These are phyloP conservation scores for Plantago rigida DNA, from an alignment of 305 asterid species.

Conservation along the genomic window DNA sequence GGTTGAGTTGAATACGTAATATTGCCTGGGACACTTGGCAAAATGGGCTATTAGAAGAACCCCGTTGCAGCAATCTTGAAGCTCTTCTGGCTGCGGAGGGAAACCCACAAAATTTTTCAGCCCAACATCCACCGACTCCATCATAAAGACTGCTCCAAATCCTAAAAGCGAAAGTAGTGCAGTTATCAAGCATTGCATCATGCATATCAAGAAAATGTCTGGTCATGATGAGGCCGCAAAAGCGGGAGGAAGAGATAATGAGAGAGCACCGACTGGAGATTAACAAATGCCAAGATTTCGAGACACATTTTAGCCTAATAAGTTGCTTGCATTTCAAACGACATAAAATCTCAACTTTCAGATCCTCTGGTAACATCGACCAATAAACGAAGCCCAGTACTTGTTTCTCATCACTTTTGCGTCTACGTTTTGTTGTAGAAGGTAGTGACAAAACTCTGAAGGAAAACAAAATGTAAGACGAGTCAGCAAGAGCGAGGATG, in stretches of 20 bases:
- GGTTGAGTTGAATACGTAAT: constrained; percentile 2
- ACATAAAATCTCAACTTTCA: neutral
- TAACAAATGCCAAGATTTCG: constrained; percentile 1
- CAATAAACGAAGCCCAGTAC: neutral
- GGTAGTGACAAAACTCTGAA: neutral
- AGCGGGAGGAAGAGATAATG: neutral
- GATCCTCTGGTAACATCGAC: constrained; percentile 8
- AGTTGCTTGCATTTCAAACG: constrained; percentile 3
- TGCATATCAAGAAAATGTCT: neutral
- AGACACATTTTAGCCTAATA: constrained; percentile 7
- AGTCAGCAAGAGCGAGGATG: neutral
- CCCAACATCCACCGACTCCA: neutral
- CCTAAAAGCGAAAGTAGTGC: neutral
- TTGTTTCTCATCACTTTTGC: neutral
- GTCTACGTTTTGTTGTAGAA: neutral
- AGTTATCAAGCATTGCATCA: neutral
- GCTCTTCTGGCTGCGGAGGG: neutral
- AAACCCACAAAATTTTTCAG: neutral
- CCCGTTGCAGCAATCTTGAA: constrained; percentile 10
- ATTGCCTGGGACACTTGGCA: neutral
- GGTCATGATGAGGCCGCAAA: neutral
- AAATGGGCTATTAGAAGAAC: constrained; percentile 6
- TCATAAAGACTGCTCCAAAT: neutral
- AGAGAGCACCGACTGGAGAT: constrained; percentile 1
- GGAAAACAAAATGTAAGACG: neutral